Conservation (phyloP, 2,329 filamentous ascomycete species). For the Aspergillus aculeatus region DNA sequence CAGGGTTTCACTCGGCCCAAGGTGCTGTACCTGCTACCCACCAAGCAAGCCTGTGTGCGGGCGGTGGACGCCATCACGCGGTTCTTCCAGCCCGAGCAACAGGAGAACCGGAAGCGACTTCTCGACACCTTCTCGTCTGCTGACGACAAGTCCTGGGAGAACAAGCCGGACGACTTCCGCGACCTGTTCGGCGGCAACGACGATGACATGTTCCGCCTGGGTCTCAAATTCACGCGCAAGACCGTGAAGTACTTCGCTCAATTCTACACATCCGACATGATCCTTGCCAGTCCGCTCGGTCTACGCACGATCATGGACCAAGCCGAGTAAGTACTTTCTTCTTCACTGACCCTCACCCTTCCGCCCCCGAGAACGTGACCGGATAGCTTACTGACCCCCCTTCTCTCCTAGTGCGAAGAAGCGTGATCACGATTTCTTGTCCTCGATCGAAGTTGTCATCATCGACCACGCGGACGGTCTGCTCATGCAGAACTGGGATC, state of each 20-base stretch:
- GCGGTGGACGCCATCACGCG: conserved; percentile 74
- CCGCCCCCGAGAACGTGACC: background rate
- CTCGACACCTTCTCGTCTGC: conserved; percentile 75
- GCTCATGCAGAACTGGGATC: conserved; percentile 98
- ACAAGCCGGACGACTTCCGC: conserved; percentile 81
- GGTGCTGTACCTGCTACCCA: conserved; percentile 85
- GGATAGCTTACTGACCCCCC: background rate
- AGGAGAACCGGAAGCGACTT: conserved; percentile 93
- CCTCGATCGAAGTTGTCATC: conserved; percentile 86
- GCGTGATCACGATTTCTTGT: conserved; percentile 83
- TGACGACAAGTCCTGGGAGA: conserved; percentile 65
- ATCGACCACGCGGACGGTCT: conserved; percentile 91
- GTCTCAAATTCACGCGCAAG: conserved; percentile 95
- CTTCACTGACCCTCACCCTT: background rate
- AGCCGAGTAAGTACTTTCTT: conserved; percentile 54
- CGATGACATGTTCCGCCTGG: conserved; percentile 93
- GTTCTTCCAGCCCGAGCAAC: conserved; percentile 78
- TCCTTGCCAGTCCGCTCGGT: conserved; percentile 85
- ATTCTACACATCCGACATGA: conserved; percentile 95
- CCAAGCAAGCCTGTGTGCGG: conserved; percentile 77
- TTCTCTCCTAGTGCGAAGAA: conserved; percentile 54
- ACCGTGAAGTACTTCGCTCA: conserved; percentile 91
- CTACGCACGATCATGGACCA: conserved; percentile 87
- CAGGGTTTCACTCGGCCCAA: conserved; percentile 96
- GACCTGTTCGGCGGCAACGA: conserved; percentile 93